Evolutionary conservation across 306 rosid species (phyloP), one percentile per base, ranked within the genome.

Genomic region (Cucumis hystrix): DNA sequence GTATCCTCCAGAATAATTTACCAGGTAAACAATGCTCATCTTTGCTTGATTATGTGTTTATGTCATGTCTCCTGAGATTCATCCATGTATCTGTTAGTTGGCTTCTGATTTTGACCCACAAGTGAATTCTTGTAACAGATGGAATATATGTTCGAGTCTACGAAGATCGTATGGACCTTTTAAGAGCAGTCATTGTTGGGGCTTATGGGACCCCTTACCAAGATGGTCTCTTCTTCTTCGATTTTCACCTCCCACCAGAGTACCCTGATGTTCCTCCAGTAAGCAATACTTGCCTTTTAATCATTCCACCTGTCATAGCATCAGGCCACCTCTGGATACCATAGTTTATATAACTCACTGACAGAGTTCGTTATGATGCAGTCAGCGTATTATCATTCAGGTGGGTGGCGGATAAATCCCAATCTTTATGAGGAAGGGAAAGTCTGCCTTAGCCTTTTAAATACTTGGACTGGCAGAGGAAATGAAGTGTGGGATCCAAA

Each of bases 161-260:
- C 65, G 99, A 96, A 85, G 99, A 96, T 83, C 84, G 98, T 82
- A 90, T 96, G 98, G 98, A 92, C 84, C 97, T 96, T 66, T 77
- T 96, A 70, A 88, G 99, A 83, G 93, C 99, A 39, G 99, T 96
- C 79, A 96, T 96, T 84, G 88, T 96, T 78, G 99, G 99, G 88
- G 93, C 99, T 55, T 96, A 91, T 69, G 99, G 99, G 80, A 96
- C 99, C 18, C 99, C 97, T 78, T 96, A 96, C 91, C 99, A 96
- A 88, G 99, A 96, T 83, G 99, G 99, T 56, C 93, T 96, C 72
- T 96, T 96, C 84, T 89, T 92, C 94, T 96, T 96, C 76, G 99
- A 96, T 84, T 96, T 96, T 88, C 92, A 92, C 88, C 99, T 96
- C 81, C 97, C 99, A 6, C 89, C 90, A 14, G 99, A 92, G 83